These are phyloP conservation scores for Aschersonia sp. DNA, from an alignment of 2,329 filamentous ascomycete species.

Conservation along the genomic window DNA sequence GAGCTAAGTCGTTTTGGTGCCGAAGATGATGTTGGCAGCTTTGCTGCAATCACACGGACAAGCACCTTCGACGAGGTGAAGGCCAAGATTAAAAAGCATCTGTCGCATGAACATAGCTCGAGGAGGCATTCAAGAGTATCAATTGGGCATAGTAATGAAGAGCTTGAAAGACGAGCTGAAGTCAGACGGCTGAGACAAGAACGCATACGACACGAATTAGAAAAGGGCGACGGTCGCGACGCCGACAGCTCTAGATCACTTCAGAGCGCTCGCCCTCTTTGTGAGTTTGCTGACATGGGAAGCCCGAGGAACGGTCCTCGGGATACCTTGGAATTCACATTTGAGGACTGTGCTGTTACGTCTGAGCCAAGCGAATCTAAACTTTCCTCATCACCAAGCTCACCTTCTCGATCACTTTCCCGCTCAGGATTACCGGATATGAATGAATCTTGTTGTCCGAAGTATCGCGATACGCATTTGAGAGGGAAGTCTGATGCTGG, in stretches of 20 bases:
- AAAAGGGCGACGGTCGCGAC: constrained; percentile 26
- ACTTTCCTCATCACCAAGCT: background rate
- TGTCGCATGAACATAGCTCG: constrained; percentile 28
- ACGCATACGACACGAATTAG: constrained; percentile 43
- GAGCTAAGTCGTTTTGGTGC: constrained; percentile 17
- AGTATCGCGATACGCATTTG: background rate
- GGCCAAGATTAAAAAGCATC: constrained; percentile 26
- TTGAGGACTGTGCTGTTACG: constrained; percentile 4
- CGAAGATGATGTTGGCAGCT: constrained; percentile 20
- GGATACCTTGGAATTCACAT: constrained; percentile 33
- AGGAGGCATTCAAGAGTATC: constrained; percentile 25
- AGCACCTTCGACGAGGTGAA: constrained; percentile 30
- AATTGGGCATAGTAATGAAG: constrained; percentile 33
- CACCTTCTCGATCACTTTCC: background rate
- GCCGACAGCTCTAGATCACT: constrained; percentile 14
- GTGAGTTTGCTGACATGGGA: constrained; percentile 13
- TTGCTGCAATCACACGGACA: constrained; percentile 19
- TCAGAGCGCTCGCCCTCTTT: constrained; percentile 10
- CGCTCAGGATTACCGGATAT: too few species aligned
- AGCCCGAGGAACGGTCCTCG: constrained; percentile 26
- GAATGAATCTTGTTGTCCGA: background rate
- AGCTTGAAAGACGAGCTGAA: constrained; percentile 39
- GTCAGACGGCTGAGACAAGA: constrained; percentile 38
- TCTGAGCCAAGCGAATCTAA: background rate
- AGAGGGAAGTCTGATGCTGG: constrained; percentile 1